Evolutionary conservation across 1,284 basidiomycete species (phyloP).

Genomic region (Tilletia indica): DNA sequence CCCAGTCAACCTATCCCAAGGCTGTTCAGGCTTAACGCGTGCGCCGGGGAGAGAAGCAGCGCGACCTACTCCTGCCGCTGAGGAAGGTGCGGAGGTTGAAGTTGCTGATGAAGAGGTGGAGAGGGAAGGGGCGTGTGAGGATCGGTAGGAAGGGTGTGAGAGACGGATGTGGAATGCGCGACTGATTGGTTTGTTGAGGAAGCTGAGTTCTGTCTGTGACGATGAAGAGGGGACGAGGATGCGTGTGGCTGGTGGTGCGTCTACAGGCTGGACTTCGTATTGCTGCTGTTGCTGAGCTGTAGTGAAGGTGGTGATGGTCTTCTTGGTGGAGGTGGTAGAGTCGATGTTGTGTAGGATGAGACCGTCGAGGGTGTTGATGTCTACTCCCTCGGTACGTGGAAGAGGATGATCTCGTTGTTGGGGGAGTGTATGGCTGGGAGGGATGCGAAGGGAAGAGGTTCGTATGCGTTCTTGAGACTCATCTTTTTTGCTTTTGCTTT

Average conservation of each 20-base stretch:
- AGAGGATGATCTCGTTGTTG: constrained; percentile 25
- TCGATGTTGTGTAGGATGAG: constrained; percentile 22
- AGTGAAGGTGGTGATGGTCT: constrained; percentile 20
- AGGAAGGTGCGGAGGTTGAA: constrained; percentile 17
- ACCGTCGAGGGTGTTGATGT: constrained; percentile 31
- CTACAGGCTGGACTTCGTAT: constrained; percentile 18
- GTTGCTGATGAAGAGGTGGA: constrained; percentile 7
- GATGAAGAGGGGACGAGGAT: constrained; percentile 14
- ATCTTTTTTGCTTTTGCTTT: constrained; percentile 18
- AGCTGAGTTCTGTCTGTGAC: constrained; percentile 18
- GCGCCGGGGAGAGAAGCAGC: constrained; percentile 30
- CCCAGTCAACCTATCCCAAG: constrained; percentile 39
- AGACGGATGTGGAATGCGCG: constrained; percentile 25
- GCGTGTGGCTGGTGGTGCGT: too few species aligned
- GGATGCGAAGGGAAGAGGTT: constrained; percentile 31
- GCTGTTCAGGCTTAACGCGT: constrained; percentile 35
- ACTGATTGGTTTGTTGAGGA: neutral
- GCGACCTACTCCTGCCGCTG: constrained; percentile 18
- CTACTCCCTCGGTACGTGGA: constrained; percentile 30
- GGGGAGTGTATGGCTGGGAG: constrained; percentile 24
- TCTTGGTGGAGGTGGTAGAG: constrained; percentile 19
- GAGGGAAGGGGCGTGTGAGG: constrained; percentile 1
- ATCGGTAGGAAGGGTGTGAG: constrained; percentile 9
- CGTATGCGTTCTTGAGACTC: constrained; percentile 26
- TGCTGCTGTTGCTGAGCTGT: constrained; percentile 4